Conservation (phyloP, 2,329 filamentous ascomycete genomes). For the Aspergillus caelatus region DNA sequence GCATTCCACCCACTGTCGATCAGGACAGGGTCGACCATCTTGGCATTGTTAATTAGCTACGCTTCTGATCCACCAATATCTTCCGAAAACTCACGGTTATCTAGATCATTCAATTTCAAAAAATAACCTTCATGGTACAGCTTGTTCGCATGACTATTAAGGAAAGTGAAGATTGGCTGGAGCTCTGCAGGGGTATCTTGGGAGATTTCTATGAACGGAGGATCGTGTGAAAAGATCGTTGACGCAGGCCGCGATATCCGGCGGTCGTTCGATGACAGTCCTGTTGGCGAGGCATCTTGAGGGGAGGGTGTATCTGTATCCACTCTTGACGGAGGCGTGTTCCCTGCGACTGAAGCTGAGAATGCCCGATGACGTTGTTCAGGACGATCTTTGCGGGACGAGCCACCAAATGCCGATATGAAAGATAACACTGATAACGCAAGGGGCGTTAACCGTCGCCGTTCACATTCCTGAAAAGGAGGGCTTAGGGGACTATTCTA, state of each 20-base stretch:
- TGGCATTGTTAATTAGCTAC: slow-evolving; percentile 34
- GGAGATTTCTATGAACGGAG: slow-evolving; percentile 81
- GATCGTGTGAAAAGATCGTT: slow-evolving; percentile 83
- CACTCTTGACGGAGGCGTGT: slow-evolving; percentile 28
- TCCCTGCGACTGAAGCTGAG: slow-evolving; percentile 24
- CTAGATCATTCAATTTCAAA: slow-evolving; percentile 92
- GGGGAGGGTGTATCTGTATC: slow-evolving; percentile 41
- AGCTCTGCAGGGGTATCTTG: slow-evolving; percentile 89
- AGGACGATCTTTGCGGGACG: slow-evolving; percentile 40
- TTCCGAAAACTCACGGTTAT: slow-evolving; percentile 70
- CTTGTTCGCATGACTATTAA: slow-evolving; percentile 95
- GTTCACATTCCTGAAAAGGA: slow-evolving; percentile 3
- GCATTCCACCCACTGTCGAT: slow-evolving; percentile 92
- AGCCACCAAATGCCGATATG: slow-evolving; percentile 64
- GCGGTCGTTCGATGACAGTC: slow-evolving; percentile 47
- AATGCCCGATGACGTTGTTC: slow-evolving; percentile 32
- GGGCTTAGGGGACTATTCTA: slow-evolving; percentile 16
- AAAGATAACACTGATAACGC: slow-evolving; percentile 74
- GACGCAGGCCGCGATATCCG: slow-evolving; percentile 73
- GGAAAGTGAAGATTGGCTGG: slow-evolving; percentile 87
- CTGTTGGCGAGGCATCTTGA: slow-evolving; percentile 41
- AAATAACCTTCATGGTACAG: slow-evolving; percentile 98
- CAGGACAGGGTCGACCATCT: slow-evolving; percentile 85
- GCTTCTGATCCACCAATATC: not conserved
- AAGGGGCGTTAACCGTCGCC: slow-evolving; percentile 26